Conservation (phyloP, 1,284 basidiomycete species). For the Grifola frondosa region DNA sequence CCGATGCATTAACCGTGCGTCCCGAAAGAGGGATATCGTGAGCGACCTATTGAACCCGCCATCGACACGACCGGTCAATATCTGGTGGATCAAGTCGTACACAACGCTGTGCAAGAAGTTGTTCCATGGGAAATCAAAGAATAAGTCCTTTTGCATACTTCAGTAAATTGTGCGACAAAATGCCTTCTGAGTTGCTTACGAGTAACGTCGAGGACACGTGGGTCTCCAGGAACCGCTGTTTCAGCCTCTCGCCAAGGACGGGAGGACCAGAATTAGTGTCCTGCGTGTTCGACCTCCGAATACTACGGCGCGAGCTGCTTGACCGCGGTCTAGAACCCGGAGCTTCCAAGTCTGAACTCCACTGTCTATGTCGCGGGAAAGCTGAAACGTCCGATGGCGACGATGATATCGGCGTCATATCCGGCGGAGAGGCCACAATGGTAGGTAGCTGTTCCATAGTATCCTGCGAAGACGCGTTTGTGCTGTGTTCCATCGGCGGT, state of each 20-base stretch:
- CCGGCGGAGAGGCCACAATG: conserved; percentile 10
- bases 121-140: conserved; percentile 97
- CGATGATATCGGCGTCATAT: conserved; percentile 18
- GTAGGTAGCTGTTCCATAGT: conserved; percentile 8
- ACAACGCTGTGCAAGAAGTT: conserved; percentile 98
- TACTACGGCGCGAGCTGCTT: conserved; percentile 51
- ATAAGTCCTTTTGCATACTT: conserved; percentile 64
- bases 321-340: conserved; percentile 38
- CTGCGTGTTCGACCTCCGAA: conserved; percentile 42
- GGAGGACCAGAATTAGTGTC: conserved; percentile 32
- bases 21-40: conserved; percentile 77
- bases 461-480: conserved; percentile 3
- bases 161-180: conserved; percentile 3
- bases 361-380: conserved; percentile 23
- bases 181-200: conserved; percentile 44
- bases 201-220: conserved; percentile 74
- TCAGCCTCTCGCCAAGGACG: conserved; percentile 76
- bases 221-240: conserved; percentile 71
- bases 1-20: conserved; percentile 75
- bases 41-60: conserved; percentile 79
- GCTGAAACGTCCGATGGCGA: conserved; percentile 23
- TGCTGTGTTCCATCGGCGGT: conserved; percentile 14
- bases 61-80: conserved; percentile 84
- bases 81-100: conserved; percentile 95
- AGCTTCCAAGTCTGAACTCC: conserved; percentile 37